phyloP scores from a whole-genome alignment of 495 filamentous ascomycete genomes.

The Parathielavia hyrcaniae region DNA sequence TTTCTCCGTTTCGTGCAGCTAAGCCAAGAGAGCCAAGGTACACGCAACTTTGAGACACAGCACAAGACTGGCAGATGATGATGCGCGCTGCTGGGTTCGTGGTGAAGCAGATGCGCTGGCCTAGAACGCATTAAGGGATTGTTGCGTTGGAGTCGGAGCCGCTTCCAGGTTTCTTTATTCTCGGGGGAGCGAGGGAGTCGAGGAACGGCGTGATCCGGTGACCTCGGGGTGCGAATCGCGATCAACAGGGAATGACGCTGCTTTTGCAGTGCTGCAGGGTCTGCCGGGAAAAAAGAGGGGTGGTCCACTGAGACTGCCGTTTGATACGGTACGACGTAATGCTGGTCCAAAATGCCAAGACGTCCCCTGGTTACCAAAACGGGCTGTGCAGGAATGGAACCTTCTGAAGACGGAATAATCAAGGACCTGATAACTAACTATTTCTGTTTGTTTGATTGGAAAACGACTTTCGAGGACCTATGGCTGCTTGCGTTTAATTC shows the following conservation, averaged over 20 bases:
- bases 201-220: conserved; percentile 1
- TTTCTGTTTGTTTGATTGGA: neutral
- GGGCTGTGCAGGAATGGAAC: neutral
- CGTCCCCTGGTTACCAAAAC: neutral
- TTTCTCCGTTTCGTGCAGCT: conserved; percentile 1
- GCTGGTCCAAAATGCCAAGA: conserved; percentile 18
- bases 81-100: neutral
- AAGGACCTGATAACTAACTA: neutral
- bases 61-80: too few species aligned
- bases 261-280: conserved; percentile 10
- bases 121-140: neutral
- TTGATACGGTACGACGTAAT: conserved; percentile 30
- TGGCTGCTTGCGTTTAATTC: neutral
- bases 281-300: conserved; percentile 13
- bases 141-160: neutral
- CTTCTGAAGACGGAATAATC: neutral
- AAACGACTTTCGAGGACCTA: neutral
- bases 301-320: conserved; percentile 2
- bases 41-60: neutral
- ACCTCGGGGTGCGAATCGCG: conserved; percentile 17
- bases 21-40: too few species aligned
- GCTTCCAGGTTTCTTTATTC: conserved; percentile 18
- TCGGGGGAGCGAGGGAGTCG: conserved; percentile 4
- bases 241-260: conserved; percentile 34
- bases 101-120: neutral